A percentile compares a stretch with the other conserved stretches of the same genome.
These are phyloP conservation scores for Corylus americana DNA, from an alignment of 306 rosid species.

Conservation along the genomic window DNA sequence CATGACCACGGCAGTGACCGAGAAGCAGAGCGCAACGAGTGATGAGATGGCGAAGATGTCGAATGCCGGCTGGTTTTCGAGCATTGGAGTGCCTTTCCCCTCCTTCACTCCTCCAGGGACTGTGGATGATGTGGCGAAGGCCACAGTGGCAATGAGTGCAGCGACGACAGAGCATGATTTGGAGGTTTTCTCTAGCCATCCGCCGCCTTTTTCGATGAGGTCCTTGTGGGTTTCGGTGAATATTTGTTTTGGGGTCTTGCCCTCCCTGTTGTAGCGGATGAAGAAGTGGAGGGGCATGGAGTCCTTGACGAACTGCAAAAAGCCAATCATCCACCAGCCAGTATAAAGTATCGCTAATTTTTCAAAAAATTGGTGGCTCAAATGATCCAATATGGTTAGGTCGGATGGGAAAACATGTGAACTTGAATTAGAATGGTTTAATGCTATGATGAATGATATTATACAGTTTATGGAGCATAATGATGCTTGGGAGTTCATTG, in stretches of 20 bases:
- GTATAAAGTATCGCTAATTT: too few relatives aligned
- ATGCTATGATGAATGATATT: too few relatives aligned
- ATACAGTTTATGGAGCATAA: too few relatives aligned
- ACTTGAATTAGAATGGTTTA: too few relatives aligned
- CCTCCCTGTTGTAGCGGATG: constrained; percentile 18
- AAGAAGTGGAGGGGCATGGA: constrained; percentile 41
- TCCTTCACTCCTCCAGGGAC: constrained; percentile 41
- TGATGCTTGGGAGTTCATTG: too few relatives aligned
- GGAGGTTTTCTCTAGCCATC: constrained; percentile 49
- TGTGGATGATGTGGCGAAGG: constrained; percentile 43
- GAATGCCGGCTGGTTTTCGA: constrained; percentile 34
- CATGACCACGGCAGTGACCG: constrained; percentile 47
- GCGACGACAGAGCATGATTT: constrained; percentile 60
- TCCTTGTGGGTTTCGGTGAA: constrained; percentile 41
- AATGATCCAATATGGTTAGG: too few relatives aligned
- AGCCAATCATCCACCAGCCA: too few relatives aligned
- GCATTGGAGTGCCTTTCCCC: constrained; percentile 21
- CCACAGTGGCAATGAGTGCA: constrained; percentile 56
- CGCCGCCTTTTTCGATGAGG: constrained; percentile 22
- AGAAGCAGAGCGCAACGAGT: constrained; percentile 48
- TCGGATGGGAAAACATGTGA: too few relatives aligned
- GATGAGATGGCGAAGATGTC: constrained; percentile 42
- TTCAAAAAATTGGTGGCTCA: too few relatives aligned
- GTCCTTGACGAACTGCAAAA: constrained; percentile 46
- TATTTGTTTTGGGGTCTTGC: constrained; percentile 39